A percentile compares a stretch with the other conserved stretches of the same genome.
These are phyloP conservation scores for Penicillium cinerascens DNA, from an alignment of 495 filamentous ascomycete genomes.

Conservation along the genomic window DNA sequence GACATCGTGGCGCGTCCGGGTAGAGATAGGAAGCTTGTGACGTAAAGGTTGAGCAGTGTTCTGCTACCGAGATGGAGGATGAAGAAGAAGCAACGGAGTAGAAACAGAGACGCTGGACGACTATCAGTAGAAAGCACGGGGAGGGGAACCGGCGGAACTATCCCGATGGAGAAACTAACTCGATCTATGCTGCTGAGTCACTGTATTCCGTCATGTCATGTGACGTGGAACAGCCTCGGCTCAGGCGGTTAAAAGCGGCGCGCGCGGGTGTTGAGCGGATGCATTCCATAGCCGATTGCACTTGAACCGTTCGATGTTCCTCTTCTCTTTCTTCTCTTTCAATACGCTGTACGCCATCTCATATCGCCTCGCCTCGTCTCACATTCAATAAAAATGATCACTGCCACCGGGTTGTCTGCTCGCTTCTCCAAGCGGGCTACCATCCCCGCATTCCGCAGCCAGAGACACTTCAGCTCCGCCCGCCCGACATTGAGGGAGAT, in stretches of 20 bases:
- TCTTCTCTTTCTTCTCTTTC: background rate
- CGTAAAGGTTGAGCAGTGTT: background rate
- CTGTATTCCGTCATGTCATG: slow-evolving; percentile 21
- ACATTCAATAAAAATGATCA: slow-evolving; percentile 20
- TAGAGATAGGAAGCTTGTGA: slow-evolving; percentile 3
- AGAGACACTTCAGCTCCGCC: slow-evolving; percentile 67
- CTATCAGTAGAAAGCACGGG: slow-evolving; percentile 11
- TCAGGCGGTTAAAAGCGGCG: slow-evolving; percentile 18
- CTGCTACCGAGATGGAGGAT: background rate
- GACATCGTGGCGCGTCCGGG: slow-evolving; percentile 60
- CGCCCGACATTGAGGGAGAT: slow-evolving; percentile 61
- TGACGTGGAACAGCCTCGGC: slow-evolving; percentile 29
- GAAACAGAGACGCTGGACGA: slow-evolving; percentile 2
- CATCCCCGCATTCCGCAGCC: slow-evolving; percentile 44
- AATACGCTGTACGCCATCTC: background rate
- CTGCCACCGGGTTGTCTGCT: slow-evolving; percentile 23
- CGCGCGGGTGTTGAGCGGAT: background rate
- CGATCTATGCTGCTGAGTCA: background rate
- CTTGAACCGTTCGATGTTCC: background rate
- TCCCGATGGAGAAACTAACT: slow-evolving; percentile 21
- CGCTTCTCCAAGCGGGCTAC: slow-evolving; percentile 29
- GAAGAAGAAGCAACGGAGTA: background rate
- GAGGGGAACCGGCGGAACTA: slow-evolving; percentile 19
- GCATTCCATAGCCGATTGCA: background rate
- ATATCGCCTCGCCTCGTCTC: background rate